Base-by-base conservation (phyloP, 2,329 filamentous ascomycete genomes). In the Pseudopithomyces chartarum region DNA sequence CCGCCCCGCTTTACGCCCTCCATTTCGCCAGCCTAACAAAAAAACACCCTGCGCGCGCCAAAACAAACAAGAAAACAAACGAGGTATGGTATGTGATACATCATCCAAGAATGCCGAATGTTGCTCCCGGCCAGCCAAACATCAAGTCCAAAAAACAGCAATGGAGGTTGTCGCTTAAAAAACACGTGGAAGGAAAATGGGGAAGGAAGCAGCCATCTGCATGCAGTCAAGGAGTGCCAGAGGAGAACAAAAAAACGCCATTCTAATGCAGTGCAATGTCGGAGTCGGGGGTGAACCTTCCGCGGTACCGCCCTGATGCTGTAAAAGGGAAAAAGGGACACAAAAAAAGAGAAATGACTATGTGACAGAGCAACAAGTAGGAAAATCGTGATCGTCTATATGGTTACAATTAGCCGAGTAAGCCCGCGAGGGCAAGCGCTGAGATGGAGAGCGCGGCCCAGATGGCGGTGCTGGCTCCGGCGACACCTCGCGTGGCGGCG, bases 181-280 rank as follows among this genome's bases (percentile, higher is more conserved):
- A 50, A 29, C 22, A 32, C n/a, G 20, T 29, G 32, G 6, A 50
- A 26, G 22, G n/a, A 20, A 17, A 39, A 33, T n/a, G n/a, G n/a
- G n/a, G n/a, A n/a, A n/a, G n/a, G n/a, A n/a, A 32, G 6, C 26
- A 29, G 32, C 38, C 6, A 33, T 38, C 26, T 12, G n/a, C 36
- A 34, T n/a, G 3, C 26, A 8, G 8, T 29, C 26, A 33, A 40
- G 11, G 26, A 36, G 15, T 10, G 47, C 34, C 36, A 51, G 22
- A 17, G 6, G 29, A 43, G 26, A 51, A 51, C 4, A 29, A 29
- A 29, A 29, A 29, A 29, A 29, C 48, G 48, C 48, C 48, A 4
- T 20, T 51, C 48, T 51, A 51, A 51, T 51, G 48, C 48, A 51
- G 48, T 43, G 47, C 47, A 50, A 43, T 42, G 48, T 43, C 3